Conservation (phyloP, 306 rosid genomes). For the Hippophae gyantsensis region DNA sequence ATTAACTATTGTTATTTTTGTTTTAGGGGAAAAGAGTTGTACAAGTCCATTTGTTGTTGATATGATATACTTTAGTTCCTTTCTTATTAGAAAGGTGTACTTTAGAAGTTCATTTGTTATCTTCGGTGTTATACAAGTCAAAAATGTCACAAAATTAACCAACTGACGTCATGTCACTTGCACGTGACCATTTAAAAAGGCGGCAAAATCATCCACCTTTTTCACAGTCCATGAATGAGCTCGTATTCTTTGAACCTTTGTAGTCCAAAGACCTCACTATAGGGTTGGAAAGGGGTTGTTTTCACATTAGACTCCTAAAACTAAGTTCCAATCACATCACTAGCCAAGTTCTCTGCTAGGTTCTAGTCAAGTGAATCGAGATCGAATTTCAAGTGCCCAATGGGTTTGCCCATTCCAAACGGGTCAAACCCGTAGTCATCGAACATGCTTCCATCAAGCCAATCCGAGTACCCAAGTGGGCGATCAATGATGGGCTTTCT, state of each 20-base stretch:
- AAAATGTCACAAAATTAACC: no score
- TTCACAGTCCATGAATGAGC: constrained; percentile 55
- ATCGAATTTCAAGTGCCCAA: constrained; percentile 71
- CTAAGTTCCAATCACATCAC: constrained; percentile 61
- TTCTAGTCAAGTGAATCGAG: constrained; percentile 79
- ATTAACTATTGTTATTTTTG: no score
- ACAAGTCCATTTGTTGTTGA: no score
- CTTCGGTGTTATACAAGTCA: no score
- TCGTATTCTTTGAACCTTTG: constrained; percentile 94
- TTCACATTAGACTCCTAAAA: constrained; percentile 49
- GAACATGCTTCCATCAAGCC: constrained; percentile 69
- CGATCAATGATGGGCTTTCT: constrained; percentile 26
- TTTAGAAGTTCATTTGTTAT: no score
- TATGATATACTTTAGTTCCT: no score
- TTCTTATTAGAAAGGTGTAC: no score
- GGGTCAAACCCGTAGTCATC: constrained; percentile 93
- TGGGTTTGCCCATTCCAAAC: constrained; percentile 79
- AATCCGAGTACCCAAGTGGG: constrained; percentile 78
- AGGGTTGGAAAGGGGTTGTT: constrained; percentile 89
- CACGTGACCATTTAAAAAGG: no score
- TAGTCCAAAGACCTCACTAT: constrained; percentile 73
- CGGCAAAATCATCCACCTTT: no score
- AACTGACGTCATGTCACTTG: no score
- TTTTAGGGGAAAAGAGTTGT: no score
- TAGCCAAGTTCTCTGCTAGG: constrained; percentile 62